Evolutionary conservation across 2,329 filamentous ascomycete genomes (phyloP).

Genomic region (Aureobasidium lini): DNA sequence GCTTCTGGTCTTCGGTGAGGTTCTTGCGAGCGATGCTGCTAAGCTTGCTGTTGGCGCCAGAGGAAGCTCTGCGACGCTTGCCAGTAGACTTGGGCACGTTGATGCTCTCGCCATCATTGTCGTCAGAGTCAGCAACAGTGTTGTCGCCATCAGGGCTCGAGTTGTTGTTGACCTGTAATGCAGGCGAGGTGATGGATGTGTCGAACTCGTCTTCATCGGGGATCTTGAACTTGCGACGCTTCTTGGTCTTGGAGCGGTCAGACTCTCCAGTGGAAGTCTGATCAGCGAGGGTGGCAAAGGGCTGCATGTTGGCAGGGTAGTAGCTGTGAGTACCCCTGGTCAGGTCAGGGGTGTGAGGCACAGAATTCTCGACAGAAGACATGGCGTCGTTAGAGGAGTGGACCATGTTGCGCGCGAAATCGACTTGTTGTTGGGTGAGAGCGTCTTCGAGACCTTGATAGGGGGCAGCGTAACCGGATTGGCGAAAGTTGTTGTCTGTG

Average conservation of each 20-base stretch:
- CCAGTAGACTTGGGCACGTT: background rate
- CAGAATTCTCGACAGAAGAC: slow-evolving; percentile 5
- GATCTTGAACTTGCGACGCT: slow-evolving; percentile 10
- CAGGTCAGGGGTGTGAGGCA: slow-evolving; percentile 7
- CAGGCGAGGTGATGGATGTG: background rate
- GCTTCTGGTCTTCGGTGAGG: slow-evolving; percentile 69
- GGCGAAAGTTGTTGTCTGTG: slow-evolving; percentile 10
- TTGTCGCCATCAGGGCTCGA: slow-evolving; percentile 9
- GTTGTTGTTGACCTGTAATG: background rate
- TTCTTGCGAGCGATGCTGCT: slow-evolving; percentile 36
- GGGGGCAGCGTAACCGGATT: slow-evolving; percentile 10
- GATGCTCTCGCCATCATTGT: background rate
- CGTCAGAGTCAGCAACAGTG: background rate
- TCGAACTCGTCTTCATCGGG: background rate
- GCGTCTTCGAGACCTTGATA: slow-evolving; percentile 4
- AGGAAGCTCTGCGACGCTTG: slow-evolving; percentile 11
- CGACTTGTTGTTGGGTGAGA: slow-evolving; percentile 1
- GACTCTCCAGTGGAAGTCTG: background rate
- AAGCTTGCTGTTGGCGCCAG: background rate
- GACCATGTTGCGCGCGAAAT: slow-evolving; percentile 3
- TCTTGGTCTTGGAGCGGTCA: background rate
- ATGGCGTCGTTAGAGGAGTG: background rate
- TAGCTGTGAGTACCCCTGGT: background rate
- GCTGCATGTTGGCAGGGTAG: slow-evolving; percentile 5
- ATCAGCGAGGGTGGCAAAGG: background rate